Percentiles rank a stretch among this genome's conserved stretches.
Conservation (phyloP, 352 stramenopile genomes). For the Phytophthora macrochlamydospora region DNA sequence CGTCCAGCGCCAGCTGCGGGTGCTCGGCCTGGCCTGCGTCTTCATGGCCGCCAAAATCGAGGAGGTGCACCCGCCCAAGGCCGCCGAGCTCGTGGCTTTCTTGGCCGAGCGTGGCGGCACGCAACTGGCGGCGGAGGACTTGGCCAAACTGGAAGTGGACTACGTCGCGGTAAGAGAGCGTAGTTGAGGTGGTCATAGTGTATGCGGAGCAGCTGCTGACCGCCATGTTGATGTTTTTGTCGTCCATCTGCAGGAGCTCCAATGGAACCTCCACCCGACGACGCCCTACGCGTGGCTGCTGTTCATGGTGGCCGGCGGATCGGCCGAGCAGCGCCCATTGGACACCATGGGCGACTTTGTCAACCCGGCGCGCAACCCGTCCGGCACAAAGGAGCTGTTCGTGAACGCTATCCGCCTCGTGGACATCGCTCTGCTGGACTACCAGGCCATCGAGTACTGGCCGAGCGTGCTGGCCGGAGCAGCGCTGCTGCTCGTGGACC, state of each 20-base stretch:
- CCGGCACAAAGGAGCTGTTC: slow-evolving; percentile 78
- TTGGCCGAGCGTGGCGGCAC: slow-evolving; percentile 55
- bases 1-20: slow-evolving; percentile 62
- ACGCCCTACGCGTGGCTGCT: slow-evolving; percentile 78
- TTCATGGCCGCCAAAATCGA: slow-evolving; percentile 90
- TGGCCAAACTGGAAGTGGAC: slow-evolving; percentile 65
- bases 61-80: slow-evolving; percentile 80
- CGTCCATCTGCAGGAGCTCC: slow-evolving; percentile 58
- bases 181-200: not conserved
- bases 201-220: slow-evolving; percentile 19
- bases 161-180: slow-evolving; percentile 53
- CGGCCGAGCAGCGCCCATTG: slow-evolving; percentile 59
- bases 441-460: slow-evolving; percentile 78
- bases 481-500: slow-evolving; percentile 71
- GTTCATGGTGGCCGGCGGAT: slow-evolving; percentile 75
- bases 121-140: slow-evolving; percentile 50
- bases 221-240: slow-evolving; percentile 11
- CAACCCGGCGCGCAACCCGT: slow-evolving; percentile 58
- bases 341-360: slow-evolving; percentile 82
- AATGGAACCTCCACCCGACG: slow-evolving; percentile 84
- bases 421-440: slow-evolving; percentile 77
- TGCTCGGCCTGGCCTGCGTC: slow-evolving; percentile 66
- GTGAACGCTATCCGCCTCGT: slow-evolving; percentile 69
- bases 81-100: slow-evolving; percentile 65
- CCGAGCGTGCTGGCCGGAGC: slow-evolving; percentile 78